Percentiles rank a stretch among this genome's conserved stretches.
phyloP scores from a whole-genome alignment of 768 basidiomycete species.

The Tulasnella sp. region DNA sequence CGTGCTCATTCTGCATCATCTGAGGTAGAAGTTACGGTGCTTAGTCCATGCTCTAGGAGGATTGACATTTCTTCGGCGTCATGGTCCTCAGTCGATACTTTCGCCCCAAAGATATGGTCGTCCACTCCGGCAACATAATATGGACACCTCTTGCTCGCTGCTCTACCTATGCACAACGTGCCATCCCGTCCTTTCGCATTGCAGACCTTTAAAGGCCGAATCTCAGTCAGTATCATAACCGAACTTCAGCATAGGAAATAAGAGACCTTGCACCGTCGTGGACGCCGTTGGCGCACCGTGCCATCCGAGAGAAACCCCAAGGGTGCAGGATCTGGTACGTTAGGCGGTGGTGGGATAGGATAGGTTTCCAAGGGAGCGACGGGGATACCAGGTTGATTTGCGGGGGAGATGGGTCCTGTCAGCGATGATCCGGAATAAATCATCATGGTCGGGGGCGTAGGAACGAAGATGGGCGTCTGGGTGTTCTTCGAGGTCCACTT shows the following conservation, averaged over 20 bases:
- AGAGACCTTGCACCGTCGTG: constrained; percentile 6
- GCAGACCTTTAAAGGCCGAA: no score
- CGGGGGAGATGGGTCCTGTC: background rate
- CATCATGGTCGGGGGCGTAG: background rate
- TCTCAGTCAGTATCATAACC: no score
- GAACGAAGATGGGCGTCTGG: constrained; percentile 1
- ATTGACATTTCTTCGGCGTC: constrained; percentile 4
- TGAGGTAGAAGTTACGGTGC: background rate
- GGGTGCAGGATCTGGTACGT: background rate
- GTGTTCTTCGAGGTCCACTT: constrained; percentile 8
- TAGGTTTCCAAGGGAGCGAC: background rate
- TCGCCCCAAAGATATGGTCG: background rate
- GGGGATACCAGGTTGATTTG: background rate
- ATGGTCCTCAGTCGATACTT: background rate
- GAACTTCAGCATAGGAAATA: no score
- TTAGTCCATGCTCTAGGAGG: background rate
- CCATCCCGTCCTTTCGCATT: constrained; percentile 4
- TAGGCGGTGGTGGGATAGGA: background rate
- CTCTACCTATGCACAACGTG: constrained; percentile 1
- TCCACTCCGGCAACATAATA: background rate
- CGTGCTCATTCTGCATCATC: background rate
- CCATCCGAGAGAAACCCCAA: background rate
- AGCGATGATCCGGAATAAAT: background rate
- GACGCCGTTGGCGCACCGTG: background rate
- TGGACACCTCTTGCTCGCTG: background rate